A percentile compares a stretch with the other conserved stretches of the same genome.
phyloP scores from a whole-genome alignment of 148 eudicot species.

The Vaccinium darrowii region DNA sequence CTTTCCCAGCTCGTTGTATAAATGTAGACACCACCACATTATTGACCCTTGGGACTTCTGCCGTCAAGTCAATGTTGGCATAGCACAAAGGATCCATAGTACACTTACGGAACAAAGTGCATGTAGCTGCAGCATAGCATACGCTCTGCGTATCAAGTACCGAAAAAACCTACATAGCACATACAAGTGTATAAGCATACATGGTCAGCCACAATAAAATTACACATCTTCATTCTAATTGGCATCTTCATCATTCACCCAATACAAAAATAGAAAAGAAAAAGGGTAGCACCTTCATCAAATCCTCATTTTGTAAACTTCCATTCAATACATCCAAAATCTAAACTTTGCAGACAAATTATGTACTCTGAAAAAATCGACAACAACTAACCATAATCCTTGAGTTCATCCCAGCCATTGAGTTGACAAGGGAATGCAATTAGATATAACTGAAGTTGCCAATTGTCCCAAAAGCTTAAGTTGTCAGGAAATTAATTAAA shows the following conservation, averaged over 20 bases:
- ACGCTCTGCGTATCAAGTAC: constrained; percentile 61
- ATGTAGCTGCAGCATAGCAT: constrained; percentile 57
- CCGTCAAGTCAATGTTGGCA: constrained; percentile 51
- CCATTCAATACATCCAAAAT: not conserved
- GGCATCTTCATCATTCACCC: not conserved
- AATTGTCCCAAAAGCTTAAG: no score
- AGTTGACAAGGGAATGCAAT: not conserved
- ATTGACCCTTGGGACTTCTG: constrained; percentile 55
- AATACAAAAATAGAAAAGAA: not conserved
- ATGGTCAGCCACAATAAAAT: constrained; percentile 7
- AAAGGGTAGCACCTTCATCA: not conserved
- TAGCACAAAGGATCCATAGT: constrained; percentile 61
- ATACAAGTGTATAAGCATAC: constrained; percentile 7
- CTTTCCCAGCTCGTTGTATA: constrained; percentile 71
- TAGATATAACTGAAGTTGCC: not conserved
- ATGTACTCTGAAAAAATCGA: not conserved
- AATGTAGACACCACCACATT: constrained; percentile 58
- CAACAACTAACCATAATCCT: not conserved
- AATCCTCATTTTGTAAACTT: not conserved
- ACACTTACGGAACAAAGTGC: constrained; percentile 60
- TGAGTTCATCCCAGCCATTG: no score
- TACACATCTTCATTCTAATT: not conserved
- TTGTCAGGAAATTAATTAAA: no score
- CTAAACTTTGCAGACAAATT: not conserved
- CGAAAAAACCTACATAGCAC: constrained; percentile 56